These are phyloP conservation scores for Fimicolochytrium jonesii DNA, from an alignment of 192 early-diverging fungal species.

Conservation along the genomic window DNA sequence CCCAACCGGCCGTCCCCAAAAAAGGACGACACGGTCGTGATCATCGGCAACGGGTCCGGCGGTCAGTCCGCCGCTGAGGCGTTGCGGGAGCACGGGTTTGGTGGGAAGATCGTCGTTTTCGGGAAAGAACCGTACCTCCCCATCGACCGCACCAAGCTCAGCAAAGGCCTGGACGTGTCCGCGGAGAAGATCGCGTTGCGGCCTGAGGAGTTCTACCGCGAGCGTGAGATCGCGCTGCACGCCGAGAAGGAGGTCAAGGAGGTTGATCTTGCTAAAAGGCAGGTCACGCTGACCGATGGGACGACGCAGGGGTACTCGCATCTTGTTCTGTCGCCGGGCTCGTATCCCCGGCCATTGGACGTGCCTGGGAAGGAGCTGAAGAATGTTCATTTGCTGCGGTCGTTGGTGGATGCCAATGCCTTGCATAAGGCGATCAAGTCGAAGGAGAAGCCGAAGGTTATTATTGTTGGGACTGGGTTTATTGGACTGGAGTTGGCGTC, in stretches of 20 bases:
- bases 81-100: conserved; percentile 38
- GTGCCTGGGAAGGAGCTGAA: conserved; percentile 41
- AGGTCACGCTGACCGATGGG: conserved; percentile 37
- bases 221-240: conserved; percentile 41
- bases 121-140: conserved; percentile 50
- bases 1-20: not conserved
- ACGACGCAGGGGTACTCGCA: conserved; percentile 33
- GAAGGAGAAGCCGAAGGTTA: conserved; percentile 41
- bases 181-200: conserved; percentile 40
- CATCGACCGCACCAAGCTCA: conserved; percentile 56
- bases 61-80: not conserved
- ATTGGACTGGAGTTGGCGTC: conserved; percentile 60
- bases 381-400: conserved; percentile 49
- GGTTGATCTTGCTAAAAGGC: conserved; percentile 38
- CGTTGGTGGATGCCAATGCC: conserved; percentile 34
- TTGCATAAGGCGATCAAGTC: conserved; percentile 22
- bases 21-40: not conserved
- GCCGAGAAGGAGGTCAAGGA: conserved; percentile 27
- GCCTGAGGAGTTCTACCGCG: conserved; percentile 33
- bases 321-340: conserved; percentile 30
- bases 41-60: not conserved
- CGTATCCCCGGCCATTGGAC: conserved; percentile 36
- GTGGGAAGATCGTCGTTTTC: conserved; percentile 41
- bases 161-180: conserved; percentile 41
- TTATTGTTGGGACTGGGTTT: conserved; percentile 57